Conservation (phyloP, 306 rosid species). For the Cicer bijugum region DNA sequence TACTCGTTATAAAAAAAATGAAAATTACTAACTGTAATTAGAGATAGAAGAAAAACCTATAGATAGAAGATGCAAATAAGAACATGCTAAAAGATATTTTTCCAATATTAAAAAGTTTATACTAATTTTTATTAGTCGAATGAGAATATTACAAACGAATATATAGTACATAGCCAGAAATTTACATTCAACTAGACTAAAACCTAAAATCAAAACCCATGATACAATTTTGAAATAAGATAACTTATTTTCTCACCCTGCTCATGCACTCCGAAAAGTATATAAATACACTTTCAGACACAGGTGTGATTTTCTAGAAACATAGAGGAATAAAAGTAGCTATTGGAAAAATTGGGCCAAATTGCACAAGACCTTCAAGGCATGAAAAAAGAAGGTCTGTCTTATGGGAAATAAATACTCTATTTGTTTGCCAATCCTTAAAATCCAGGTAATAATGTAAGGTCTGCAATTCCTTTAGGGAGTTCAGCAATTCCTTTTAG, state of each 20-base stretch:
- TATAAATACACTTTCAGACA: no score
- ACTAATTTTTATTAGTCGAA: conserved; percentile 9
- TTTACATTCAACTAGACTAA: conserved; percentile 9
- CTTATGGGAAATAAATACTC: conserved; percentile 36
- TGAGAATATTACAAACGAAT: conserved; percentile 31
- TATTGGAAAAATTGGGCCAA: not conserved
- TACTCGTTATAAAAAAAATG: no score
- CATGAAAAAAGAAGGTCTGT: conserved; percentile 22
- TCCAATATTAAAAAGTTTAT: not conserved
- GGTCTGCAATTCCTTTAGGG: conserved; percentile 85
- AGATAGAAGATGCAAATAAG: no score
- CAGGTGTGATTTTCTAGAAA: no score
- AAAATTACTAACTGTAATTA: no score
- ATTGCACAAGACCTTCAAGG: not conserved
- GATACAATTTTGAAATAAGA: conserved; percentile 30
- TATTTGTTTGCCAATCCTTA: conserved; percentile 40
- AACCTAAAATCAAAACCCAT: not conserved
- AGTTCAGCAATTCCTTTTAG: conserved; percentile 85
- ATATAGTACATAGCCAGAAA: conserved; percentile 33
- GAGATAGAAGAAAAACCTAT: no score
- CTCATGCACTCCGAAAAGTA: no score
- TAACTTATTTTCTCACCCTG: no score
- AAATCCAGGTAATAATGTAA: conserved; percentile 83
- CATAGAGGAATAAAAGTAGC: no score
- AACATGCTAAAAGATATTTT: not conserved